phyloP scores from a whole-genome alignment of 2,329 filamentous ascomycete genomes.

The Periconia sp. region DNA sequence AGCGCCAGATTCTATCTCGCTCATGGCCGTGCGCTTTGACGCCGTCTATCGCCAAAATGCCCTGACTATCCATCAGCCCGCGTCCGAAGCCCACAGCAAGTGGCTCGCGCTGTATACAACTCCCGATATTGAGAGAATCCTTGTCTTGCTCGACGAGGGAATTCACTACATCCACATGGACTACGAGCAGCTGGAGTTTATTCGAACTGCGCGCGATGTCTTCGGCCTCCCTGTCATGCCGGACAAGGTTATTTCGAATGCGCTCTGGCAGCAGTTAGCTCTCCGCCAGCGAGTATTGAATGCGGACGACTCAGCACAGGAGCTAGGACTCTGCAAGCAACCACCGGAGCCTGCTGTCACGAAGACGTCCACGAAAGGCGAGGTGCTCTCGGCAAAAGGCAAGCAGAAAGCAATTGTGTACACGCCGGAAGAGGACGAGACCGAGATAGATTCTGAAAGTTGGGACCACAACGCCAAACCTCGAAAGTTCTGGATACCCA shows the following conservation, averaged over 20 bases:
- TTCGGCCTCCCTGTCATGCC: slow-evolving; percentile 62
- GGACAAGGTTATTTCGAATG: slow-evolving; percentile 61
- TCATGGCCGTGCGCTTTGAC: slow-evolving; percentile 61
- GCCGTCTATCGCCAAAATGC: slow-evolving; percentile 57
- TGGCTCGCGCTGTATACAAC: slow-evolving; percentile 61
- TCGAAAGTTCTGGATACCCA: slow-evolving; percentile 64
- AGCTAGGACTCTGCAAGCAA: slow-evolving; percentile 57
- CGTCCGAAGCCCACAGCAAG: slow-evolving; percentile 52
- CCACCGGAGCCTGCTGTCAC: slow-evolving; percentile 44
- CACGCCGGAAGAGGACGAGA: slow-evolving; percentile 23
- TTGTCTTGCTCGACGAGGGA: slow-evolving; percentile 63
- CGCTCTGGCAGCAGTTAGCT: slow-evolving; percentile 64
- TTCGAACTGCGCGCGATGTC: slow-evolving; percentile 57
- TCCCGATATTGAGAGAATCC: slow-evolving; percentile 60
- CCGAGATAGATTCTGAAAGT: slow-evolving; percentile 54
- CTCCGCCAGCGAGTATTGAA: slow-evolving; percentile 62
- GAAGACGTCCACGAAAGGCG: slow-evolving; percentile 20
- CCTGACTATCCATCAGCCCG: slow-evolving; percentile 40
- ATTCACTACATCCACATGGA: slow-evolving; percentile 66
- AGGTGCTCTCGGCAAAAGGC: slow-evolving; percentile 47
- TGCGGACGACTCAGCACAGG: slow-evolving; percentile 57
- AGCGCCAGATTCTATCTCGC: slow-evolving; percentile 54
- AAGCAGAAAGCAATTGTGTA: slow-evolving; percentile 47
- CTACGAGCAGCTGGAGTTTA: slow-evolving; percentile 64
- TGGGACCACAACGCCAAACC: slow-evolving; percentile 62